Evolutionary conservation across 2,329 filamentous ascomycete species (phyloP), one percentile per base, ranked within the genome.

Genomic region (Talaromyces islandicus): DNA sequence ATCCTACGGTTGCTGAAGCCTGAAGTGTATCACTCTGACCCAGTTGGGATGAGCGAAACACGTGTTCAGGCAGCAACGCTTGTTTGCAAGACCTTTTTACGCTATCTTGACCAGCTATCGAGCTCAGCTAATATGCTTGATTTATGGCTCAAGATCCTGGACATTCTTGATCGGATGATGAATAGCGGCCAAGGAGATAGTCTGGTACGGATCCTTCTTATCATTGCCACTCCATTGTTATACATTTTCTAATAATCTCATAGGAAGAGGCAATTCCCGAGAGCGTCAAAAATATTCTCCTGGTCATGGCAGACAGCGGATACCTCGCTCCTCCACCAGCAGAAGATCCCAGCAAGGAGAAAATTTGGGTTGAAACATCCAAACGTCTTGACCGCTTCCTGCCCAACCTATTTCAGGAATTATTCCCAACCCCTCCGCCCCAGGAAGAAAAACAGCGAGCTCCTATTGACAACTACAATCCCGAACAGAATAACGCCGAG

Each of bases 221-320:
- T 35, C 25, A 27, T 29, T 48, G 6, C 9, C 29, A 81, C 50
- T 25, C 52, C 11, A 17, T 21, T 50, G 11, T 2, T 21, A 35
- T 17, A 11, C 12, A 55, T 11, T 43, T 54, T 24, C 59, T 58
- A 55, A 32, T 63, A 43, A 41, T 35, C 14, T 7, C 2, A 63
- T 67, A 96, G 87, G 92, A 96, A 76, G 94, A 99, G 79, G 93
- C 94, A 12, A 92, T 97, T 2, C 90, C 91, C 0, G 94, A 99
- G 75, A 94, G 91, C 65, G 79, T 99, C 60, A 99, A 99, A 77
- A 99, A 99, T 66, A 92, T 97, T 57, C 80, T 97, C 25, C 82
- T 99, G 10, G 94, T 99, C 68, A 96, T 99, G 92, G 87, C 90
- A 6, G 94, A 88, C 71, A 92, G 89, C 56, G 92, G 90, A 38